Base-by-base conservation (phyloP, 1,284 basidiomycete genomes). In the Cutaneotrichosporon sp. region DNA sequence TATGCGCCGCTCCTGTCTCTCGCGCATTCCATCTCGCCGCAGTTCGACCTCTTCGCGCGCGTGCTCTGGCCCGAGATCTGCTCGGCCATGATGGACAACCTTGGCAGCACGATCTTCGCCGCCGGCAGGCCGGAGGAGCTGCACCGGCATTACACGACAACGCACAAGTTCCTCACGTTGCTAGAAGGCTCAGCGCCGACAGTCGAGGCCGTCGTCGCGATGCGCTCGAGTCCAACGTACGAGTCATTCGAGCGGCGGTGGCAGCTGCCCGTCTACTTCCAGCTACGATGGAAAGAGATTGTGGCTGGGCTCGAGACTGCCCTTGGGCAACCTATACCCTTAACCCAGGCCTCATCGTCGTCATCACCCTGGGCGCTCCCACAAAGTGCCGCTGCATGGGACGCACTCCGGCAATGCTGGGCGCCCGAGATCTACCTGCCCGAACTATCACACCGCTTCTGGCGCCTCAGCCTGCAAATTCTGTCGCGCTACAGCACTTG, bases 221-320 rank as follows among this genome's bases (percentile, higher is more conserved):
- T 94, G 80, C 82, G 89, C 5, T 66, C 76, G 4, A 87, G 90
- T 69, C 80, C 84, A 0, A 78, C 84, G 4, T 93, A 86, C 71
- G 62, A 69, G 7, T 73, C 84, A 0, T 94, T 97, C 64, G 83
- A 87, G 65, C 80, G 83, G 51, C 80, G 91, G 35, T 98, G 94
- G 93, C 94, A 97, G 68, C 79, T 98, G 6, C 88, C 90, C 1
- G 88, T 97, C 16, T 98, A 98, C 70, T 97, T 96, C 72, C 94
- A 98, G 70, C 78, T 98, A 60, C 82, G 93, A n/a, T 94, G 92
- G 86, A 94, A 97, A 69, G 92, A 96, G 64, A 88, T 96, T 49
- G 84, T 94, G 1, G 75, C 79, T 0, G 79, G 79, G 41, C 75
- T 93, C 14, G 93, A 97, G 74, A 82, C 84, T 9, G 75, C 76